A percentile compares a stretch with the other conserved stretches of the same genome.
These are phyloP conservation scores for Aspergillus kassunensis DNA, from an alignment of 495 filamentous ascomycete species.

Conservation along the genomic window DNA sequence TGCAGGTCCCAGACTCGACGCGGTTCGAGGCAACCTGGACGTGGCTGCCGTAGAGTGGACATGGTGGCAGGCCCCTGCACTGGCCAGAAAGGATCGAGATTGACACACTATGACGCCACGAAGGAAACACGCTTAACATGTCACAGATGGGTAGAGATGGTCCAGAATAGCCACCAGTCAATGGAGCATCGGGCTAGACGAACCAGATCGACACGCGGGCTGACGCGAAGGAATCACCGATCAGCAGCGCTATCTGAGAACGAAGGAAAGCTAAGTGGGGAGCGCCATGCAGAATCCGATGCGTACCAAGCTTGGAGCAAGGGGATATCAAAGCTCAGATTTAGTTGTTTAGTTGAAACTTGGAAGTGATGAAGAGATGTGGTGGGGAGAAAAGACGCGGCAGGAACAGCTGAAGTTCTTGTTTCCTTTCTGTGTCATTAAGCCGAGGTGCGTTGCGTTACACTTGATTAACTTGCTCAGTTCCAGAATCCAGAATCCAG, in stretches of 20 bases:
- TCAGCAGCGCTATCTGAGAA: not conserved
- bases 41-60: constrained; percentile 1
- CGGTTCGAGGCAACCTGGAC: constrained; percentile 1
- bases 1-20: not conserved
- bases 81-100: not conserved
- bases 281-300: not conserved
- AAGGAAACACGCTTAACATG: constrained; percentile 5
- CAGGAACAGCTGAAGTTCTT: no score
- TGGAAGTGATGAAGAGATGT: not conserved
- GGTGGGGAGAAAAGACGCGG: no score
- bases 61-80: not conserved
- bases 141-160: not conserved
- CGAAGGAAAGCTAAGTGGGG: constrained; percentile 7
- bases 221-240: constrained; percentile 5
- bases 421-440: no score
- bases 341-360: no score
- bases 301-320: not conserved
- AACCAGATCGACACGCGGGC: constrained; percentile 5
- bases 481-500: no score
- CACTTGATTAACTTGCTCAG: no score
- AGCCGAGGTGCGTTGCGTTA: not conserved
- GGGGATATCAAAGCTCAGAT: no score
- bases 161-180: not conserved
- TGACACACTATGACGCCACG: constrained; percentile 4
- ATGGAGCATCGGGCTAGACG: not conserved